Percentiles rank a stretch among this genome's conserved stretches.
Evolutionary conservation across 257 asterid genomes (phyloP).

Genomic region (Gentiana straminea): DNA sequence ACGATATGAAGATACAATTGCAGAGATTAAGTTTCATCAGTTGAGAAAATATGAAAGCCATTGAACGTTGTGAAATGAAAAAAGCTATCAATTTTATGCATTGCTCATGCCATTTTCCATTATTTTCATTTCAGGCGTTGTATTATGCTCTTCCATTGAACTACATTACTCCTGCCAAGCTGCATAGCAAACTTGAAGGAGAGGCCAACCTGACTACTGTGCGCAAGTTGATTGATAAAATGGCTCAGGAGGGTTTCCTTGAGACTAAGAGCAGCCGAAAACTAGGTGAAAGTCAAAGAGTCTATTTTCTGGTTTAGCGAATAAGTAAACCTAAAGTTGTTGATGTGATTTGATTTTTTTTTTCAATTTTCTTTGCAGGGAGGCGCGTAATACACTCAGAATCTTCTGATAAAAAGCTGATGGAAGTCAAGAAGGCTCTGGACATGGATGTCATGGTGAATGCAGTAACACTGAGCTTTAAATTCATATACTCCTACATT

Average conservation of each 20-base stretch:
- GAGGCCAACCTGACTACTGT: slow-evolving; percentile 50
- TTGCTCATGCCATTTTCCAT: not conserved
- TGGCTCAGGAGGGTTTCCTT: slow-evolving; percentile 73
- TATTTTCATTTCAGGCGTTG: slow-evolving; percentile 51
- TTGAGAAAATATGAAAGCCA: not conserved
- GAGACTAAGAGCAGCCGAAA: slow-evolving; percentile 68
- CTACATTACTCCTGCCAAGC: slow-evolving; percentile 55
- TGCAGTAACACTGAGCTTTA: slow-evolving; percentile 10
- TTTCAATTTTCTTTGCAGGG: slow-evolving; percentile 33
- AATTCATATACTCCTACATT: slow-evolving; percentile 4
- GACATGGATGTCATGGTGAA: slow-evolving; percentile 48
- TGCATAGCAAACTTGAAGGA: slow-evolving; percentile 69
- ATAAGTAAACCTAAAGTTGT: slow-evolving; percentile 3
- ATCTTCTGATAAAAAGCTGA: slow-evolving; percentile 51
- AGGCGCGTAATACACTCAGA: slow-evolving; percentile 92
- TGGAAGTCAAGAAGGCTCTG: slow-evolving; percentile 58
- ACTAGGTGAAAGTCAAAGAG: slow-evolving; percentile 38
- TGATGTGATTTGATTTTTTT: not conserved
- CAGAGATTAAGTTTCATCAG: too few relatives aligned
- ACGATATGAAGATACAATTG: too few relatives aligned
- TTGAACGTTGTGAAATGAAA: not conserved
- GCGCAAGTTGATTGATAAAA: slow-evolving; percentile 75
- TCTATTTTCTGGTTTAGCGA: slow-evolving; percentile 1
- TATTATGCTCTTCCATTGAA: slow-evolving; percentile 84
- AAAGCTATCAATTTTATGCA: not conserved